These are phyloP conservation scores for Xanthoceras sorbifolium DNA, from an alignment of 345 rosid species.

Conservation along the genomic window DNA sequence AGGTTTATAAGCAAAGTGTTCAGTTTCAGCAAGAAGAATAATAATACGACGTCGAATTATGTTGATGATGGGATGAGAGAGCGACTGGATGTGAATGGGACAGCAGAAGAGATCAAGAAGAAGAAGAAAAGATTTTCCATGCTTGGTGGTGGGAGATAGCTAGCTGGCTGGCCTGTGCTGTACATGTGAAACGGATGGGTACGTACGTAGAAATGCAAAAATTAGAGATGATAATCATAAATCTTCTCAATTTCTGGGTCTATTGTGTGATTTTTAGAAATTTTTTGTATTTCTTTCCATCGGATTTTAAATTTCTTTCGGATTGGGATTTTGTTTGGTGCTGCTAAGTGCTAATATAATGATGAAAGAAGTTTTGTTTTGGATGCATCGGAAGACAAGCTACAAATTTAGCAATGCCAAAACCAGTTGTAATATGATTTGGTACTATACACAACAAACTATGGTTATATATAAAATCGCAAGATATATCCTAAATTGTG, in stretches of 20 bases:
- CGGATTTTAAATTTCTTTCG: too few species aligned
- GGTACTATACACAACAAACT: too few species aligned
- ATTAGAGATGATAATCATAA: neutral
- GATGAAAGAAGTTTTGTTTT: too few species aligned
- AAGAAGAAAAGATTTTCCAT: slow-evolving; percentile 20
- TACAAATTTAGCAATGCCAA: too few species aligned
- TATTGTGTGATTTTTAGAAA: neutral
- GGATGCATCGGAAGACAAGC: too few species aligned
- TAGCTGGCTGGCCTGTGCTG: neutral
- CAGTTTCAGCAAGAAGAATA: slow-evolving; percentile 1
- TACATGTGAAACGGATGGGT: neutral
- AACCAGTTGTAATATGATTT: too few species aligned
- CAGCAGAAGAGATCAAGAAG: slow-evolving; percentile 6
- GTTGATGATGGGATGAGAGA: neutral
- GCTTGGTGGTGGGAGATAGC: slow-evolving; percentile 21
- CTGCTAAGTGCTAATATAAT: too few species aligned
- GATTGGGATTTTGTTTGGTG: too few species aligned
- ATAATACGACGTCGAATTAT: neutral
- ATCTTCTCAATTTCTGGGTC: neutral
- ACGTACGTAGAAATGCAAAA: neutral
- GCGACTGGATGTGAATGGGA: neutral
- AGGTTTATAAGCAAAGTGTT: slow-evolving; percentile 2
- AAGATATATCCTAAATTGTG: too few species aligned
- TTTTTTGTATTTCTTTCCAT: neutral
- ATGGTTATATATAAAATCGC: too few species aligned